These are phyloP conservation scores for Botrytis galanthina DNA, from an alignment of 2,329 filamentous ascomycete genomes.

Conservation along the genomic window DNA sequence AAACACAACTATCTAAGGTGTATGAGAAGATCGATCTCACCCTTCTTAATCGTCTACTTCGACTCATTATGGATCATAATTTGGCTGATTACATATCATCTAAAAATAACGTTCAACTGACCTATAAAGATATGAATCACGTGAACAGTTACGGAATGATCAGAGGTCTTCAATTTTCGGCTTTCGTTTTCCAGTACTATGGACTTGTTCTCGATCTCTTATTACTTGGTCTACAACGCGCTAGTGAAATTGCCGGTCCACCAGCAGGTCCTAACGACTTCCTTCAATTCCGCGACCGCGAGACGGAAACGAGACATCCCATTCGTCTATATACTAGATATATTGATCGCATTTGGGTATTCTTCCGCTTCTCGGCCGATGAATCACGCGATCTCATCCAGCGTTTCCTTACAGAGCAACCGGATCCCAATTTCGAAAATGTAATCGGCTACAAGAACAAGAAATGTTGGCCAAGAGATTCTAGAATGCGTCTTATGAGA, in stretches of 20 bases:
- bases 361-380: conserved; percentile 88
- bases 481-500: conserved; percentile 95
- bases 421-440: conserved; percentile 98
- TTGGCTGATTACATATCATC: conserved; percentile 98
- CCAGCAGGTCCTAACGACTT: conserved; percentile 96
- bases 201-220: conserved; percentile 92
- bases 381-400: conserved; percentile 96
- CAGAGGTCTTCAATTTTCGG: conserved; percentile 94
- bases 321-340: conserved; percentile 98
- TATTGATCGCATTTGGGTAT: conserved; percentile 98
- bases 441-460: conserved; percentile 99
- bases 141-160: conserved; percentile 99
- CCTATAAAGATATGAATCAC: conserved; percentile 99
- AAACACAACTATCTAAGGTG: conserved; percentile 97
- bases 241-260: conserved; percentile 95
- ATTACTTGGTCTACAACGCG: conserved; percentile 86
- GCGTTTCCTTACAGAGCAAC: conserved; percentile 95
- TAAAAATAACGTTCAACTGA: conserved; percentile 98
- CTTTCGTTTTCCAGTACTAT: conserved; percentile 99
- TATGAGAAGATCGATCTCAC: conserved; percentile 99
- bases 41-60: conserved; percentile 84
- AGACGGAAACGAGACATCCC: conserved; percentile 88
- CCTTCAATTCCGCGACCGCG: conserved; percentile 89
- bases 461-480: conserved; percentile 98
- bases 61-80: conserved; percentile 99